phyloP scores from a whole-genome alignment of 306 rosid species.

The Astragalus glycyphyllos region DNA sequence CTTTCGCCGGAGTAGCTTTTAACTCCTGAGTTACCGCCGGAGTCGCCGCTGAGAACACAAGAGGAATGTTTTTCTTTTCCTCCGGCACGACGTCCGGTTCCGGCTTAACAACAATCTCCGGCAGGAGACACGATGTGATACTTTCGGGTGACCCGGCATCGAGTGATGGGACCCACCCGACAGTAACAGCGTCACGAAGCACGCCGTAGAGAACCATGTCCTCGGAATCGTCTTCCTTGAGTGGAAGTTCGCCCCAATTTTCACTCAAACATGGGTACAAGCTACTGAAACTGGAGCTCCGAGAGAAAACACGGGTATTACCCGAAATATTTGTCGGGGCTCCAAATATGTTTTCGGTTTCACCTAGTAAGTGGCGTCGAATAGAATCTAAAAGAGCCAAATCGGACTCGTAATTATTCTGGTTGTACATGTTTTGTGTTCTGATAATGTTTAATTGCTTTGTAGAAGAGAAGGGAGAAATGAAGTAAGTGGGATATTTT shows the following conservation, averaged over 20 bases:
- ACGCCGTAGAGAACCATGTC: constrained; percentile 87
- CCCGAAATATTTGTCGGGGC: constrained; percentile 40
- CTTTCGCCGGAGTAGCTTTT: constrained; percentile 53
- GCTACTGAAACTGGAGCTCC: constrained; percentile 76
- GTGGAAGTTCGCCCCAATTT: constrained; percentile 83
- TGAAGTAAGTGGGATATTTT: constrained; percentile 6
- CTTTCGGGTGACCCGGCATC: constrained; percentile 44
- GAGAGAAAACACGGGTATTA: constrained; percentile 49
- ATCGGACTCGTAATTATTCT: constrained; percentile 54
- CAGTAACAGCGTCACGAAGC: constrained; percentile 73
- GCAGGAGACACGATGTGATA: constrained; percentile 15
- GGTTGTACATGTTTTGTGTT: constrained; percentile 40
- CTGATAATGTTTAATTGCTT: neutral
- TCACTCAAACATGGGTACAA: constrained; percentile 72
- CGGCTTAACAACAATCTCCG: constrained; percentile 45
- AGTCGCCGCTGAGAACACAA: neutral
- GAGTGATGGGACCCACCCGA: constrained; percentile 87
- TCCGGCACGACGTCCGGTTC: constrained; percentile 55
- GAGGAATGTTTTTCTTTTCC: neutral
- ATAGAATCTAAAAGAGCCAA: constrained; percentile 59
- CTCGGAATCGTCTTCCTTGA: constrained; percentile 84
- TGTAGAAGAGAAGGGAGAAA: neutral
- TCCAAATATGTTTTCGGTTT: constrained; percentile 47
- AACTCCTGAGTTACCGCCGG: neutral
- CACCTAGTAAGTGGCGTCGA: constrained; percentile 76